Percentiles rank a stretch among this genome's conserved stretches.
Evolutionary conservation across 2,329 filamentous ascomycete species (phyloP).

Genomic region (Aspergillus awamori): DNA sequence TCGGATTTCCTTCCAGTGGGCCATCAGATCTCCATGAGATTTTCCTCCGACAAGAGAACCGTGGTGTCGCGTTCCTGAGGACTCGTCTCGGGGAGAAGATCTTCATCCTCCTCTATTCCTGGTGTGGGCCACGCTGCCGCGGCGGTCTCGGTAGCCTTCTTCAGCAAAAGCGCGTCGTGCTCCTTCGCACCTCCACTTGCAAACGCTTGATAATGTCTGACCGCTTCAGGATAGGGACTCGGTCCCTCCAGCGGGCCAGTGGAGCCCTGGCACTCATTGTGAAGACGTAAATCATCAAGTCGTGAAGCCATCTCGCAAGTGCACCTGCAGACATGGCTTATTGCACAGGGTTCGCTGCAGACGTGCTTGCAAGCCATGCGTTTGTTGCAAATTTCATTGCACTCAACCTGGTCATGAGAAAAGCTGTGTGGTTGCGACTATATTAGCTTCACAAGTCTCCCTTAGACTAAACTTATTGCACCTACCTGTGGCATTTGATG

Average conservation of each 20-base stretch:
- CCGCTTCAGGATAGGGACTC: neutral
- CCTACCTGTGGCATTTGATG: conserved; percentile 57
- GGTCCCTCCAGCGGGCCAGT: neutral
- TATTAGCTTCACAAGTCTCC: neutral
- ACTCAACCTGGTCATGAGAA: conserved; percentile 41
- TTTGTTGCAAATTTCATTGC: conserved; percentile 37
- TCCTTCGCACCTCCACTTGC: conserved; percentile 35
- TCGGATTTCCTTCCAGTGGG: neutral
- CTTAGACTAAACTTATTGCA: neutral
- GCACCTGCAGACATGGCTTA: conserved; percentile 35
- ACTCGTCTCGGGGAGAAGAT: neutral
- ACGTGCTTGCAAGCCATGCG: conserved; percentile 43
- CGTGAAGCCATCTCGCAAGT: conserved; percentile 18
- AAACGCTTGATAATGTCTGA: conserved; percentile 31
- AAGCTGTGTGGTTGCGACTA: conserved; percentile 31
- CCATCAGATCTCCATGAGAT: neutral
- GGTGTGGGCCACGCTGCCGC: neutral
- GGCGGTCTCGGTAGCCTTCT: conserved; percentile 11
- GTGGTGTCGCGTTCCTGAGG: neutral
- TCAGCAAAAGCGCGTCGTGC: conserved; percentile 29
- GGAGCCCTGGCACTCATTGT: neutral
- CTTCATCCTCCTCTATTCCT: neutral
- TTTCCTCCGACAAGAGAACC: neutral
- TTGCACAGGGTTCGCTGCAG: conserved; percentile 38
- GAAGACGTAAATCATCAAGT: neutral